Evolutionary conservation across 495 filamentous ascomycete genomes (phyloP).

Genomic region (Polyplosphaeria fusca): DNA sequence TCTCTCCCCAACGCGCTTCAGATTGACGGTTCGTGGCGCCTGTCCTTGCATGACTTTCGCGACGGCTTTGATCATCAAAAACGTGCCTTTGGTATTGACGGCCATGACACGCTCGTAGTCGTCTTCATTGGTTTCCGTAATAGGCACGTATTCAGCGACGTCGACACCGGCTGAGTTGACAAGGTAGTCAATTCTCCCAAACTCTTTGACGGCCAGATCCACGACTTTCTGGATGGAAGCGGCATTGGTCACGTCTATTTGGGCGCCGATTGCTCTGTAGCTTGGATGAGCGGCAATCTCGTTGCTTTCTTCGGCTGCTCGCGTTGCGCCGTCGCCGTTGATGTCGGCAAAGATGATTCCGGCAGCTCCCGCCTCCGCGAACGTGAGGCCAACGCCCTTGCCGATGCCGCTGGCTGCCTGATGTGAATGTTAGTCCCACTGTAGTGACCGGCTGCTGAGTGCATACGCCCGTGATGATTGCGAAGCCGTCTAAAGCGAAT

Average conservation of each 20-base stretch:
- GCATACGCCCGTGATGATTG: neutral
- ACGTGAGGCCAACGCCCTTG: neutral
- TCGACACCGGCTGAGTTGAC: conserved; percentile 20
- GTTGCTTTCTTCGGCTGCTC: conserved; percentile 2
- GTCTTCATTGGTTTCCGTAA: neutral
- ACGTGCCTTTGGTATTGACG: neutral
- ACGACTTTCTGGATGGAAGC: neutral
- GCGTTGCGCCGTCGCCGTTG: neutral
- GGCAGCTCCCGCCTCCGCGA: conserved; percentile 12
- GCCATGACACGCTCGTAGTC: neutral
- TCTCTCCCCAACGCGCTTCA: neutral
- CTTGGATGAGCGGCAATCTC: neutral
- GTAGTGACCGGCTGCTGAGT: no score
- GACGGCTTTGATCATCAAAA: neutral
- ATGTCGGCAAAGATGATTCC: conserved; percentile 13
- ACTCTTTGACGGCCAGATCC: conserved; percentile 1
- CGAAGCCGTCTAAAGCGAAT: no score
- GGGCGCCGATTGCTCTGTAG: neutral
- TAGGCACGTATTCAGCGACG: neutral
- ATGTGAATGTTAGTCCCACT: no score
- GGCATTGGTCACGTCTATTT: neutral
- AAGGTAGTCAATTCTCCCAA: conserved; percentile 24
- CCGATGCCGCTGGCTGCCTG: conserved; percentile 22
- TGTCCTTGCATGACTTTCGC: neutral
- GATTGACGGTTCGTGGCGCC: neutral